Base-by-base conservation (phyloP, 164 flowering plant genomes). In the Cinnamomum micranthum region DNA sequence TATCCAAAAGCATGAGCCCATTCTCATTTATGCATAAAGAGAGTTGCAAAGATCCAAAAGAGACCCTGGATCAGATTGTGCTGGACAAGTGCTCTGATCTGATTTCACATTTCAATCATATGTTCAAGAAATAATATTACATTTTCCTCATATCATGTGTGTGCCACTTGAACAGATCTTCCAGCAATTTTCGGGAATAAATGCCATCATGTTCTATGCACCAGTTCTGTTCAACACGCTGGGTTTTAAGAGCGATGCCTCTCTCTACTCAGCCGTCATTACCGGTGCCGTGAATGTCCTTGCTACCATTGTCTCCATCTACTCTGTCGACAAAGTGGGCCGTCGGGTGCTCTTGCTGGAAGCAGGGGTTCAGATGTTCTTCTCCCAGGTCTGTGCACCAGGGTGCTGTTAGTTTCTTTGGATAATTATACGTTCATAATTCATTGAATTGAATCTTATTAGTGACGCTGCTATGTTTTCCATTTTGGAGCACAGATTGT, bases 201-300 rank as follows among this genome's bases (percentile, higher is more conserved):
- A 95, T 52, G 95, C 97, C n/a, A 92, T 95, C 63, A 95, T 94
- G 98, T 94, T 92, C 81, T 94, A 94, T 20, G 95, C 96, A 0
- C 96, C 98, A 1, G 98, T 94, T 28, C 81, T 94, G 20, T 92
- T 94, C 72, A 64, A 80, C 80, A 92, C 98, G 0, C 71, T 95
- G 3, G 98, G 98, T 24, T 95, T 92, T 65, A 82, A 83, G 27
- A 81, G 70, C 35, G 87, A 87, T 24, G 97, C 97, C 35, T 73
- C 98, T 13, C 90, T 95, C 2, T 92, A 92, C 83, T 95, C 98
- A 0, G 83, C 98, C 6, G 97, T 95, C 59, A 89, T 95, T 50
- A 89, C 90, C 1, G 97, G 98, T 4, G 94, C 97, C 0, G 97
- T 95, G 28, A 95, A 95, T 24, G 97, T 87, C 1, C n/a, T 88